Evolutionary conservation across 106 monocot genomes (phyloP), one percentile per base, ranked within the genome.

Genomic region (Dendrobium huoshanense): DNA sequence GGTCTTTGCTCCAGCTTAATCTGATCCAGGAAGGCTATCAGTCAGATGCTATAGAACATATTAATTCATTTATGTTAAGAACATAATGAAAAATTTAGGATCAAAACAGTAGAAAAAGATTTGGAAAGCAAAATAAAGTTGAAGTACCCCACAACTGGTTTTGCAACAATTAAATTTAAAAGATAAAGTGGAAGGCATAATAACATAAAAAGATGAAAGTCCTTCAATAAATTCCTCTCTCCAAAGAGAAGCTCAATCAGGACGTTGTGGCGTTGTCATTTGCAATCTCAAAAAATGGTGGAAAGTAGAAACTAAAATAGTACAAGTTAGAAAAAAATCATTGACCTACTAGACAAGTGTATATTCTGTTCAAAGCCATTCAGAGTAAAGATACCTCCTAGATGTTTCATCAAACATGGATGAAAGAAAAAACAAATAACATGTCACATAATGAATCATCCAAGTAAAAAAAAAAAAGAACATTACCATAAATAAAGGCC

Each of bases 401-500:
- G 20, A 42, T 43, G 33, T 43, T 74, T 74, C 5, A 15, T 43
- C 27, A 8, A 51, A 74, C 4, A 74, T 7, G 33, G 42, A 43
- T 20, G 42, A 61, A 76, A 76, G 8, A 76, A 41, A 19, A 48
- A 27, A 27, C 49, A 76, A 37, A 48, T 24, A 5, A 51, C 5
- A 11, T 7, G 13, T 51, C 7, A 51, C 11, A 47, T 2, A 48
- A 76, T 49, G 25, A 25, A 25, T 27, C 49, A 49, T 48, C 3
- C 15, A 51, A 51, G 10, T 51, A 13, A 7, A 7, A 11, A 48
- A 18, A 49, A 76, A 74, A 18, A 58, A 74, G 59, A 48, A 55
- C 72, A 85, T 90, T 80, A 98, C 97, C 97, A 92, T 91, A 84
- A 98, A 98, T 44, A 98, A 72, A 83, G 97, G 97, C 19, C 92